These are phyloP conservation scores for Microcos paniculata DNA, from an alignment of 345 rosid genomes.

Conservation along the genomic window DNA sequence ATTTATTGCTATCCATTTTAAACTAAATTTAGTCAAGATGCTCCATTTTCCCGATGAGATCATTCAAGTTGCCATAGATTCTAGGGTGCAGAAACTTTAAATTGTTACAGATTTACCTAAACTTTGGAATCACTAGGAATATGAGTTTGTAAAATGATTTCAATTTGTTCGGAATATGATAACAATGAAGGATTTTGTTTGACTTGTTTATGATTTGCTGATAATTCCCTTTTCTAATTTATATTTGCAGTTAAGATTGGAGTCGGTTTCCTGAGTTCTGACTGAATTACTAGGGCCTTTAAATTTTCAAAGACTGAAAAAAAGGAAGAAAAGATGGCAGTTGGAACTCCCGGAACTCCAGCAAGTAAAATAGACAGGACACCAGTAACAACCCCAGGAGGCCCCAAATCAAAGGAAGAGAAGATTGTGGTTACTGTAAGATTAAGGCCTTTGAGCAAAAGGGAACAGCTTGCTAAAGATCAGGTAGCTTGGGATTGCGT, in stretches of 20 bases:
- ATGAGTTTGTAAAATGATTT: too few species aligned
- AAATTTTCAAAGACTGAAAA: constrained; percentile 10
- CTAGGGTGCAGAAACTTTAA: neutral
- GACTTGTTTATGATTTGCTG: neutral
- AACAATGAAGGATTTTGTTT: neutral
- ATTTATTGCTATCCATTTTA: neutral
- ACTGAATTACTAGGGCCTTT: neutral
- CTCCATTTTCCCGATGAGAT: neutral
- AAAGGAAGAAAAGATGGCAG: constrained; percentile 32
- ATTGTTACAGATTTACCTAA: neutral
- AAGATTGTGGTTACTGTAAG: constrained; percentile 96
- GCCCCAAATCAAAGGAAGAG: constrained; percentile 80
- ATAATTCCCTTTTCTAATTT: neutral
- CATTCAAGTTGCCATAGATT: too few species aligned
- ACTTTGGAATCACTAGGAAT: neutral
- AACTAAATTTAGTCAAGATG: neutral
- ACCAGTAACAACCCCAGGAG: constrained; percentile 71
- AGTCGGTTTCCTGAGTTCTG: neutral
- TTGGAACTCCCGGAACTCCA: constrained; percentile 85
- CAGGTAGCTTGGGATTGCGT: constrained; percentile 94
- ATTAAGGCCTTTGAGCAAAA: constrained; percentile 86
- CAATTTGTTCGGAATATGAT: neutral
- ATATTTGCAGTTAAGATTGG: neutral
- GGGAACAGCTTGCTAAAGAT: constrained; percentile 82
- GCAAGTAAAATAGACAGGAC: constrained; percentile 72